Base-by-base conservation (phyloP, 1,284 basidiomycete genomes). In the Exobasidium cylindrosporum region DNA sequence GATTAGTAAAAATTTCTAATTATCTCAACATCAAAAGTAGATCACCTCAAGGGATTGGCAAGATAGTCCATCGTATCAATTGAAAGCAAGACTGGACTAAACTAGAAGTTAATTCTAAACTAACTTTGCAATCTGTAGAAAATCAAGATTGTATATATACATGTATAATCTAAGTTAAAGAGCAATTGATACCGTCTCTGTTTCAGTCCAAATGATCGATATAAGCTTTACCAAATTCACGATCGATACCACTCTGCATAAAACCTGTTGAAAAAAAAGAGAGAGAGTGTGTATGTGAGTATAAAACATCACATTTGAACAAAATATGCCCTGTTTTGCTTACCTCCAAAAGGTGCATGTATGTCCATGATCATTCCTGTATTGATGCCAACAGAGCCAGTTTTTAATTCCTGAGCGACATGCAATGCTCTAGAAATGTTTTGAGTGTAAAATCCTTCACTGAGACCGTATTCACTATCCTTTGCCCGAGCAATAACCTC, bases 311-410 rank as follows among this genome's bases (percentile, higher is more conserved):
- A 40, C 35, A 10, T 40, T 40, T 40, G 10, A 40, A 40, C 10
- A 40, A 17, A 7, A 40, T 10, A 40, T 17, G 17, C 17, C 7
- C 17, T 87, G 81, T 92, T 17, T 40, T 40, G 92, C 49, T 94
- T 64, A 83, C 96, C 95, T 45, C 95, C 96, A 76, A 98, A 98
- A 0, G 76, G 74, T 21, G 77, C 69, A 4, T 63, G 35, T 58
- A 63, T 65, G 28, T 73, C 70, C 29, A 71, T 70, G 53, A 76
- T 69, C 55, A 74, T 64, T 47, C 75, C 75, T 2, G 75, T 76
- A 64, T 78, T 77, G 61, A 49, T 54, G 7, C 47, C 47, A 31
- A 50, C 47, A 31, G 28, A 17, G 11, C 29, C 44, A 24, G 29
- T 30, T 45, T 57, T 30, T 17, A 46, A 17, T 29, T 57, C 55